These are phyloP conservation scores for Cordyceps cateniannulata DNA, from an alignment of 2,329 filamentous ascomycete species.

Conservation along the genomic window DNA sequence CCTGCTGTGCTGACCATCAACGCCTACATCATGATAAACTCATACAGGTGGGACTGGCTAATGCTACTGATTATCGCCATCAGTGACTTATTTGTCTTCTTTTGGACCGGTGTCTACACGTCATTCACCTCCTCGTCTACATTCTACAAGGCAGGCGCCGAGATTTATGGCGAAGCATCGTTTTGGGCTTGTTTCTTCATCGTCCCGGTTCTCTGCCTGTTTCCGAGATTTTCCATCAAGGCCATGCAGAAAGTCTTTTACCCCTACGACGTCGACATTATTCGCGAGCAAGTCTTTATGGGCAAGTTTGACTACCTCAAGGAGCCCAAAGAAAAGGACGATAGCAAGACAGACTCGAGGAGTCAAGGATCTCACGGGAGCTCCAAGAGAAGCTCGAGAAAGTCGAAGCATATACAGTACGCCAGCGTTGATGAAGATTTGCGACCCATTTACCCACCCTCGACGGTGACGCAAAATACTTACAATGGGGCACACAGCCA, in stretches of 20 bases:
- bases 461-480: conserved; percentile 68
- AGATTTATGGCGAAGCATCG: conserved; percentile 73
- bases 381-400: conserved; percentile 50
- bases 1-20: conserved; percentile 86
- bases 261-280: conserved; percentile 88
- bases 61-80: conserved; percentile 75
- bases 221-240: conserved; percentile 84
- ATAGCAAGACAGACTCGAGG: conserved; percentile 32
- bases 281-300: conserved; percentile 81
- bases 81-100: conserved; percentile 82
- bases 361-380: conserved; percentile 41
- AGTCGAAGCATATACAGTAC: conserved; percentile 51
- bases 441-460: conserved; percentile 89
- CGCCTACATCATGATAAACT: conserved; percentile 90
- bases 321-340: conserved; percentile 25
- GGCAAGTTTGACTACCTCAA: conserved; percentile 72
- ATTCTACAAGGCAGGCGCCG: conserved; percentile 69
- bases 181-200: conserved; percentile 86
- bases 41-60: conserved; percentile 97
- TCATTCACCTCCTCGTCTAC: conserved; percentile 39
- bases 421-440: conserved; percentile 76
- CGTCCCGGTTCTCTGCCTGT: conserved; percentile 72
- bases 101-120: conserved; percentile 89
- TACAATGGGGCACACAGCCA: conserved; percentile 72
- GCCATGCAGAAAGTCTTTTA: conserved; percentile 88